phyloP scores from a whole-genome alignment of 2,329 filamentous ascomycete genomes.

The Thielaviopsis musarum region DNA sequence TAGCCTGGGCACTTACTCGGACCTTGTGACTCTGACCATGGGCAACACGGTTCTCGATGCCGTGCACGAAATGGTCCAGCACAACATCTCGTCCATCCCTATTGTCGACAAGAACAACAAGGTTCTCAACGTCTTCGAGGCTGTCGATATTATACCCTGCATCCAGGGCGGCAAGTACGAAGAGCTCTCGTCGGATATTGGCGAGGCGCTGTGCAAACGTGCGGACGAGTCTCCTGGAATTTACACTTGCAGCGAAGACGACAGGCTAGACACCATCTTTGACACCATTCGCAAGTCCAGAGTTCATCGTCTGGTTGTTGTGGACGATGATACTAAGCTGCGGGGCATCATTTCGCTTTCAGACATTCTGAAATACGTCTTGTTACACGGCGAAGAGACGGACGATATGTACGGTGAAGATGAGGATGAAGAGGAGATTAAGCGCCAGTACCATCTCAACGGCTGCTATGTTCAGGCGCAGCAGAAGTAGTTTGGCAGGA shows the following conservation, averaged over 20 bases:
- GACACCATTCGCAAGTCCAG: conserved; percentile 90
- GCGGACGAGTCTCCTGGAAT: conserved; percentile 89
- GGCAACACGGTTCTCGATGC: conserved; percentile 82
- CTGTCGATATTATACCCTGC: conserved; percentile 89
- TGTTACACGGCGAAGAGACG: conserved; percentile 56
- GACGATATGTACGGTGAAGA: conserved; percentile 19
- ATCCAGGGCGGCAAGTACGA: conserved; percentile 91
- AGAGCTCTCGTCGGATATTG: conserved; percentile 69
- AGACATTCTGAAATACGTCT: conserved; percentile 88
- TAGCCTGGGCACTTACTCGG: conserved; percentile 65
- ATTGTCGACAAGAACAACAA: conserved; percentile 64
- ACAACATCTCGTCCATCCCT: conserved; percentile 88
- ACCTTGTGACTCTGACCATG: conserved; percentile 74
- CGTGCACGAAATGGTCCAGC: conserved; percentile 80
- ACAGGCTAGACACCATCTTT: conserved; percentile 88
- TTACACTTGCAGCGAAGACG: conserved; percentile 84
- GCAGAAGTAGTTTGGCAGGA: conserved; percentile 4
- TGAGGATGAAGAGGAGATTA: conserved; percentile 12
- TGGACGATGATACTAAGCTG: conserved; percentile 75
- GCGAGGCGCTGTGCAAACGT: conserved; percentile 74
- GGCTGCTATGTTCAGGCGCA: conserved; percentile 4
- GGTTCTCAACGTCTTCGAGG: conserved; percentile 92
- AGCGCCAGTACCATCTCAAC: conserved; percentile 6
- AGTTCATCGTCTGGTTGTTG: conserved; percentile 81
- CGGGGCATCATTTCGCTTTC: conserved; percentile 85